Evolutionary conservation across 2,329 filamentous ascomycete genomes (phyloP).

Genomic region (Cadophora sp.): DNA sequence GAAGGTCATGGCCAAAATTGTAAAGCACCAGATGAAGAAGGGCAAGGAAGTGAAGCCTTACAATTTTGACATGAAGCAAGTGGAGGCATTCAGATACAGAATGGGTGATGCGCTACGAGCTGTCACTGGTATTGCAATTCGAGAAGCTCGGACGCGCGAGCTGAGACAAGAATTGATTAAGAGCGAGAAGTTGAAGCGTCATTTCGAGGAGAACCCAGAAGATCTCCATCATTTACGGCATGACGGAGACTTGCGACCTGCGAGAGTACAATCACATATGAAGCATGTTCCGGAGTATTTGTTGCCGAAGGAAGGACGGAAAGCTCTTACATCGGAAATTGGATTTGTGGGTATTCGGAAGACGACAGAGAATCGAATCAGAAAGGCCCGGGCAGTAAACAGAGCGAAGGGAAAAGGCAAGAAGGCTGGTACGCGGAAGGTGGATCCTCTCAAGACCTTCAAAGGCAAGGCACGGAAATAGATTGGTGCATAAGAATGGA

Average conservation of each 20-base stretch:
- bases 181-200: conserved; percentile 90
- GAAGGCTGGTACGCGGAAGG: conserved; percentile 67
- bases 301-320: conserved; percentile 76
- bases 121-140: conserved; percentile 87
- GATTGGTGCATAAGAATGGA: neutral
- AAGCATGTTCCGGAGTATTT: conserved; percentile 96
- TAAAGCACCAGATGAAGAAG: conserved; percentile 77
- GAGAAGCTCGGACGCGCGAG: conserved; percentile 88
- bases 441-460: conserved; percentile 89
- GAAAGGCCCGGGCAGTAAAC: conserved; percentile 50
- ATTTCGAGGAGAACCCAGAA: conserved; percentile 96
- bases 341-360: conserved; percentile 78
- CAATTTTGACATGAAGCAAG: conserved; percentile 91
- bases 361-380: conserved; percentile 52
- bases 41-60: conserved; percentile 88
- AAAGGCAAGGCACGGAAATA: conserved; percentile 57
- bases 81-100: conserved; percentile 93
- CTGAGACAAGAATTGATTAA: conserved; percentile 89
- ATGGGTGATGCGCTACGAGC: conserved; percentile 91
- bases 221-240: conserved; percentile 88
- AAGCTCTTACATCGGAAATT: conserved; percentile 69
- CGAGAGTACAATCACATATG: conserved; percentile 85
- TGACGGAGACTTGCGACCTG: conserved; percentile 84
- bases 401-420: conserved; percentile 57
- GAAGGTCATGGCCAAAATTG: conserved; percentile 80